phyloP scores from a whole-genome alignment of 2,329 filamentous ascomycete species.

The Capronia coronata region DNA sequence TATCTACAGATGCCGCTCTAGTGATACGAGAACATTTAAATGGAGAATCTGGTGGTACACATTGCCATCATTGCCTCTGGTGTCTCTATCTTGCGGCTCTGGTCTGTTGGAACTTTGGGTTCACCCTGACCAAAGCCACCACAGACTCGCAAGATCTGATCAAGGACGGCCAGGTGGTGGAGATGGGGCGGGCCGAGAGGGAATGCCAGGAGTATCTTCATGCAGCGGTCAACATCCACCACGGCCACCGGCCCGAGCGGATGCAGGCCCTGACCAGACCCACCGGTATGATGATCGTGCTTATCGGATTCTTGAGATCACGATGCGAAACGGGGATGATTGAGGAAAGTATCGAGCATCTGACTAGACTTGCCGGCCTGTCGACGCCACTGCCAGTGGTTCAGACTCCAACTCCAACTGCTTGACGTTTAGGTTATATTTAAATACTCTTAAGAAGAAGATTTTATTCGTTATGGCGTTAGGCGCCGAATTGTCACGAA shows the following conservation, averaged over 20 bases:
- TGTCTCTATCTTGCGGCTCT: slow-evolving; percentile 54
- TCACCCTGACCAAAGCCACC: slow-evolving; percentile 1
- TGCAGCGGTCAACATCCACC: neutral
- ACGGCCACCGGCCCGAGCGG: neutral
- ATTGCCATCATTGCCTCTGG: slow-evolving; percentile 52
- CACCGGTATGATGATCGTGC: slow-evolving; percentile 3
- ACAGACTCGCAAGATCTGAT: slow-evolving; percentile 1
- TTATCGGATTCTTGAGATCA: slow-evolving; percentile 1
- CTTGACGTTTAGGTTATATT: no score
- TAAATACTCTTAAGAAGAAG: no score
- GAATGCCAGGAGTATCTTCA: slow-evolving; percentile 6
- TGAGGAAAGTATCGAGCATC: slow-evolving; percentile 5
- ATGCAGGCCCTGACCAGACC: neutral
- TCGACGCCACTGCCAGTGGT: no score
- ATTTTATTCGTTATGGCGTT: no score
- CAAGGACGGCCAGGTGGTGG: neutral
- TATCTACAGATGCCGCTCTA: neutral
- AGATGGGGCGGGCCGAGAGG: slow-evolving; percentile 1
- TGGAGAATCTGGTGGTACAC: neutral
- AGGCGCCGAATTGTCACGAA: no score
- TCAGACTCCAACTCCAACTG: no score
- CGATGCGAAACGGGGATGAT: slow-evolving; percentile 8
- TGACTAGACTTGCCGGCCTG: slow-evolving; percentile 1
- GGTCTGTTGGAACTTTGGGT: slow-evolving; percentile 43
- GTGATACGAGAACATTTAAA: slow-evolving; percentile 2